Conservation (phyloP, 257 asterid genomes). For the Ilex asprella region DNA sequence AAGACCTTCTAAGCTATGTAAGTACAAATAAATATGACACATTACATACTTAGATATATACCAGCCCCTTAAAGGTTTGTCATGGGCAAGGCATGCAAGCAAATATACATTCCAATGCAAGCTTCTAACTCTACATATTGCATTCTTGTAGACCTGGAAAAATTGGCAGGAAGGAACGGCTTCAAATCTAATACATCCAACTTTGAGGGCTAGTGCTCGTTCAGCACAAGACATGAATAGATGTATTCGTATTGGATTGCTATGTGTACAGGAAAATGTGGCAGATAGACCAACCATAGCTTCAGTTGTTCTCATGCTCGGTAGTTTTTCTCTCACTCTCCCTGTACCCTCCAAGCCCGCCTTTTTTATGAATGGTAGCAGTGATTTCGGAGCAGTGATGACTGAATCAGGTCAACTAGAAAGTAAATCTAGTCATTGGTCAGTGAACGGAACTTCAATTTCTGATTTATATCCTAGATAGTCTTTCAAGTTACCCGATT, state of each 20-base stretch:
- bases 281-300: slow-evolving; percentile 24
- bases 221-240: slow-evolving; percentile 14
- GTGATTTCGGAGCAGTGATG: no score
- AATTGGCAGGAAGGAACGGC: slow-evolving; percentile 25
- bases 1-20: background rate
- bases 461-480: no score
- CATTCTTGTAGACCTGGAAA: slow-evolving; percentile 20
- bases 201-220: slow-evolving; percentile 1
- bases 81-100: background rate
- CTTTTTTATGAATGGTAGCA: no score
- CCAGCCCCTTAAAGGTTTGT: background rate
- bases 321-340: no score
- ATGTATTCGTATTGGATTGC: slow-evolving; percentile 18
- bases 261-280: slow-evolving; percentile 23
- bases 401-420: no score
- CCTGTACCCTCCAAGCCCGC: no score
- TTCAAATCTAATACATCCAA: slow-evolving; percentile 19
- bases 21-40: background rate
- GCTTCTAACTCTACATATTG: background rate
- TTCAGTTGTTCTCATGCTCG: background rate
- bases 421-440: no score
- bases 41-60: background rate
- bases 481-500: no score
- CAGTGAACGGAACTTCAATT: no score
- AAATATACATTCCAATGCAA: no score